Evolutionary conservation across 495 filamentous ascomycete genomes (phyloP), one percentile per base, ranked within the genome.

Genomic region (Neurospora discreta): DNA sequence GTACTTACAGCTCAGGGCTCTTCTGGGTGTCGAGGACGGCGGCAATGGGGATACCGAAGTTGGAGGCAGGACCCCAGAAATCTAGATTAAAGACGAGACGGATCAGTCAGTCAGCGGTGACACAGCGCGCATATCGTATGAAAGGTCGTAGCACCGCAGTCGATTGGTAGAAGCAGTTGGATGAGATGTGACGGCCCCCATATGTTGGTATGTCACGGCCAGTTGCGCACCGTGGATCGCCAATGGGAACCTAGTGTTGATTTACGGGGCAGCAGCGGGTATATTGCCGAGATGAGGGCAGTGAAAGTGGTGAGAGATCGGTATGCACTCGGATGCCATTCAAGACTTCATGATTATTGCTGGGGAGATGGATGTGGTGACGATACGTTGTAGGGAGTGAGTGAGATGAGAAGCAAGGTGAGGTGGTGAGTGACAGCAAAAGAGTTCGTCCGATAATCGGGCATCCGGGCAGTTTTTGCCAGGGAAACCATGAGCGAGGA

Each of bases 41-140:
- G 20, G 94, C 94, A 74, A 97, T 82, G 43, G 94, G 94, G 81
- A 98, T 98, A 83, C 92, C 94, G 81, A 96, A 98, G 85, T 97
- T 98, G 75, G 92, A 95, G 73, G 87, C 93, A 15, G 94, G 94
- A 70, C 94, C 94, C 94, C 94, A 98, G 87, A 98, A 98, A 84
- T 98, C 94, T 98, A 81, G 23, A 39, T 16, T 16, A 10, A 1
- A 58, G 39, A 5, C 46, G n/a, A 10, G 26, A 65, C 9, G 15
- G 26, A 65, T 36, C 26, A 42, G 70, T 36, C 26, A 42, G 70
- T 69, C 40, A 74, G 65, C 26, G 43, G n/a, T 38, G 30, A 26
- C 20, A 72, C 39, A 30, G 46, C n/a, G 11, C 11, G 23, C 23
- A 58, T 58, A 5, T 13, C 6, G 52, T 4, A 60, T 60, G 46